These are phyloP conservation scores for Auricularia cornea DNA, from an alignment of 768 basidiomycete genomes.

Conservation along the genomic window DNA sequence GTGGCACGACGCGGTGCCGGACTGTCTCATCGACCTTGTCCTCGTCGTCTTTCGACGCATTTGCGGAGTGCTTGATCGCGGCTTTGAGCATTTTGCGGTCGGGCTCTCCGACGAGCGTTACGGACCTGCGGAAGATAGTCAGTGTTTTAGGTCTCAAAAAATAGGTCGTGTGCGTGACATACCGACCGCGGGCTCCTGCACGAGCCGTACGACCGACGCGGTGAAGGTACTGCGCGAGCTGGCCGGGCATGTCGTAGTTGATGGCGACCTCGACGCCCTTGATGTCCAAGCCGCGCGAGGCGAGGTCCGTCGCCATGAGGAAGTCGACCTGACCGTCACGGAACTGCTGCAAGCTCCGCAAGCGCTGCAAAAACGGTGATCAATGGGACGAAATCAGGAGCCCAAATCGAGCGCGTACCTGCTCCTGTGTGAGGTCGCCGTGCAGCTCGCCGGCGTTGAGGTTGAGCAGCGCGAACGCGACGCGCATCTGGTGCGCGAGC, in stretches of 20 bases:
- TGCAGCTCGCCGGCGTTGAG: constrained; percentile 89
- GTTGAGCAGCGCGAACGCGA: no score
- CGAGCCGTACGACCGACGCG: constrained; percentile 96
- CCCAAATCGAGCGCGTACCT: constrained; percentile 41
- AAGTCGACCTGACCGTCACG: constrained; percentile 83
- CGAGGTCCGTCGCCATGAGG: constrained; percentile 93
- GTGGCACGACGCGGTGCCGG: constrained; percentile 78
- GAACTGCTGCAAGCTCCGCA: constrained; percentile 72
- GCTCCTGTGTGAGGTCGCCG: constrained; percentile 92
- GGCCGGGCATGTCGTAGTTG: constrained; percentile 96
- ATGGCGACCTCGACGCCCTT: constrained; percentile 96
- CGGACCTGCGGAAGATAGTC: constrained; percentile 58
- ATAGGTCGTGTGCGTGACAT: constrained; percentile 11
- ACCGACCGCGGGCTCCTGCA: constrained; percentile 89
- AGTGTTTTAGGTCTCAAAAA: not conserved
- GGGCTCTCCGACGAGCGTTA: constrained; percentile 90
- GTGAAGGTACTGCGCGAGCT: constrained; percentile 89
- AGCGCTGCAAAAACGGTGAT: constrained; percentile 58
- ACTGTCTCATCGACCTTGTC: constrained; percentile 49
- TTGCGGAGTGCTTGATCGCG: constrained; percentile 77
- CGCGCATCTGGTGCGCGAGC: constrained; percentile 92
- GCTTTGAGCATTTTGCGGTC: constrained; percentile 96
- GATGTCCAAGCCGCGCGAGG: constrained; percentile 92
- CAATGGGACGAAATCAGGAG: constrained; percentile 1
- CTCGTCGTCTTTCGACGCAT: constrained; percentile 29